These are phyloP conservation scores for Ustanciosporium gigantosporum DNA, from an alignment of 1,284 basidiomycete genomes.

Conservation along the genomic window DNA sequence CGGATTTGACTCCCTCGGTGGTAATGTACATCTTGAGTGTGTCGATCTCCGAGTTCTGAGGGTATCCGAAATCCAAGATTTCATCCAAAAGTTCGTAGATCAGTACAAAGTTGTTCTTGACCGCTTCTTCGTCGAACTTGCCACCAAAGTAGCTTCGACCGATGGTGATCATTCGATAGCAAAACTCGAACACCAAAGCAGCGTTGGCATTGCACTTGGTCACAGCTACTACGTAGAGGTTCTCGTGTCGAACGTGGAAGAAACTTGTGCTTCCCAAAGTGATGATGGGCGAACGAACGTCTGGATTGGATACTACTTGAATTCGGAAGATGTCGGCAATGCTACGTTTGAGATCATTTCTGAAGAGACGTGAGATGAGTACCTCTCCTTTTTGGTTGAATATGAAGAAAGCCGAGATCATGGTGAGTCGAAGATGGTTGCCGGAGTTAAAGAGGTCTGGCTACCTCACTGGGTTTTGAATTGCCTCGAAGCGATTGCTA, in stretches of 20 bases:
- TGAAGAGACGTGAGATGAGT: conserved; percentile 57
- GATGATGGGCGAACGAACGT: conserved; percentile 94
- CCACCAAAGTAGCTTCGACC: conserved; percentile 94
- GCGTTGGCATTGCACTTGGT: conserved; percentile 98
- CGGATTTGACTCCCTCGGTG: conserved; percentile 90
- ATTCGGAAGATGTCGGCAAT: conserved; percentile 63
- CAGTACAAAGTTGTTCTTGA: conserved; percentile 90
- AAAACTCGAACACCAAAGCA: conserved; percentile 95
- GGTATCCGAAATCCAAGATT: conserved; percentile 97
- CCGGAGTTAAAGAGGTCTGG: too few species aligned
- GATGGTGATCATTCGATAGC: conserved; percentile 92
- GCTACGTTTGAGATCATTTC: conserved; percentile 52
- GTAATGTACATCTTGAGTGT: conserved; percentile 98
- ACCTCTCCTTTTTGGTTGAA: conserved; percentile 95
- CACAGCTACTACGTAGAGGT: conserved; percentile 89
- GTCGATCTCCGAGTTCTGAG: conserved; percentile 98
- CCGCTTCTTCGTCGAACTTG: conserved; percentile 89
- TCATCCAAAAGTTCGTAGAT: conserved; percentile 64
- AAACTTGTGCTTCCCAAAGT: conserved; percentile 96
- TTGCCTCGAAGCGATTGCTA: conserved; percentile 4
- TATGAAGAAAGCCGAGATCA: conserved; percentile 85
- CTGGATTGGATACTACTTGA: conserved; percentile 95
- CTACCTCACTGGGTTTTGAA: too few species aligned
- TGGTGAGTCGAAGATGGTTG: too few species aligned
- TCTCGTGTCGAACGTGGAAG: conserved; percentile 94